Conservation (phyloP, 148 eudicot genomes). For the Gaultheria prostrata region DNA sequence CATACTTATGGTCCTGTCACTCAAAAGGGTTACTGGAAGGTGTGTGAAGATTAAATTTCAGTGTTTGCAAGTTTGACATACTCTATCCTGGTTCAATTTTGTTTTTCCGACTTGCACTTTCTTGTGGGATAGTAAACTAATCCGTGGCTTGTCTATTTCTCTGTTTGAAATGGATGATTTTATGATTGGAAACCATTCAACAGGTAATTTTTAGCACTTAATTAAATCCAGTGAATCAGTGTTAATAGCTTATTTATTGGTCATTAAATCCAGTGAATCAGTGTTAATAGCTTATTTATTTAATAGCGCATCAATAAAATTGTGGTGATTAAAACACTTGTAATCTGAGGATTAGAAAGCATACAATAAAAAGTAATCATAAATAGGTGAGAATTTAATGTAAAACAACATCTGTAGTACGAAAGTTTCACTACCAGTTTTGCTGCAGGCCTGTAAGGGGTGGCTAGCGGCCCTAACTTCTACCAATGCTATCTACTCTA, state of each 20-base stretch:
- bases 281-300: too few relatives aligned
- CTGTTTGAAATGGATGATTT: constrained; percentile 85
- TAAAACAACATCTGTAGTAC: too few relatives aligned
- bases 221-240: background rate
- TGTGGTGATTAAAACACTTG: background rate
- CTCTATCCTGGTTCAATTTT: background rate
- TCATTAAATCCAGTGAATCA: too few relatives aligned
- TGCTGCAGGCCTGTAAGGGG: background rate
- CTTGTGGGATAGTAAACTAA: background rate
- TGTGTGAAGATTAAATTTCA: constrained; percentile 20
- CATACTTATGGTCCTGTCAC: constrained; percentile 81
- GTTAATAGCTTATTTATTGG: background rate
- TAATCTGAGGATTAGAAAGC: background rate
- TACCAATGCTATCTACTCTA: background rate
- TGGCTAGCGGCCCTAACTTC: background rate
- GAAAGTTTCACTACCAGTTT: background rate
- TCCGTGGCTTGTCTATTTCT: background rate
- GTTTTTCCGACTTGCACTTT: background rate
- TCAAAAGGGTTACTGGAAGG: constrained; percentile 87
- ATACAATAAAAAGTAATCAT: background rate
- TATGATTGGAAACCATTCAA: constrained; percentile 54
- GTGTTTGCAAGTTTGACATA: background rate
- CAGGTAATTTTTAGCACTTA: constrained; percentile 42
- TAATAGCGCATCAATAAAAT: background rate
- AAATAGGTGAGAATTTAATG: background rate